These are phyloP conservation scores for Solanum peruvianum DNA, from an alignment of 257 asterid genomes.

Conservation along the genomic window DNA sequence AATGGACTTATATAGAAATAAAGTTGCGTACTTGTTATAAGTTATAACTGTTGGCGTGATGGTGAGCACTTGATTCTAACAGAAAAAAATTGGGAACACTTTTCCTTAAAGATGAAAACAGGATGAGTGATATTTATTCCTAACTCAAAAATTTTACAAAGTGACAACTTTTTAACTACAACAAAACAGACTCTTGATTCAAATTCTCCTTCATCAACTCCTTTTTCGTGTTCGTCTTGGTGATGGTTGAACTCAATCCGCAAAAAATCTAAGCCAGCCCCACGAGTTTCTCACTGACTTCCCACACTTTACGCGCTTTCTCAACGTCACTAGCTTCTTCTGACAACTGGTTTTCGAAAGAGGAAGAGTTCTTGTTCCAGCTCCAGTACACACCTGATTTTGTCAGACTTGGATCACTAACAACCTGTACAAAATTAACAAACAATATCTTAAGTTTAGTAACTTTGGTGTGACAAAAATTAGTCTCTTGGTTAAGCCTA, in stretches of 20 bases:
- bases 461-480: background rate
- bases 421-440: conserved; percentile 36
- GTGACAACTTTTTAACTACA: background rate
- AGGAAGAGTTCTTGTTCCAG: conserved; percentile 91
- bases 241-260: background rate
- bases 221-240: background rate
- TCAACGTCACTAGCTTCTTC: conserved; percentile 72
- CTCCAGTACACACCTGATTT: conserved; percentile 99
- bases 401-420: conserved; percentile 82
- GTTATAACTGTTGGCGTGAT: no score
- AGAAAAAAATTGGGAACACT: background rate
- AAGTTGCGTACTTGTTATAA: no score
- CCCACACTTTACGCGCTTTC: conserved; percentile 88
- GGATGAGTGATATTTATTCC: background rate
- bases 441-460: background rate
- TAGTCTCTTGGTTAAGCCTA: background rate
- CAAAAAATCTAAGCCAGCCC: conserved; percentile 40
- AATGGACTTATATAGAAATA: no score
- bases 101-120: background rate
- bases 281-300: conserved; percentile 74
- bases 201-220: background rate
- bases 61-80: no score
- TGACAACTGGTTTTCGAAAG: conserved; percentile 82
- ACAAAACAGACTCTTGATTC: background rate
- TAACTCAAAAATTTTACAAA: background rate